Percentiles rank a stretch among this genome's conserved stretches.
Conservation (phyloP, 345 rosid species). For the Eucalyptus marginata region DNA sequence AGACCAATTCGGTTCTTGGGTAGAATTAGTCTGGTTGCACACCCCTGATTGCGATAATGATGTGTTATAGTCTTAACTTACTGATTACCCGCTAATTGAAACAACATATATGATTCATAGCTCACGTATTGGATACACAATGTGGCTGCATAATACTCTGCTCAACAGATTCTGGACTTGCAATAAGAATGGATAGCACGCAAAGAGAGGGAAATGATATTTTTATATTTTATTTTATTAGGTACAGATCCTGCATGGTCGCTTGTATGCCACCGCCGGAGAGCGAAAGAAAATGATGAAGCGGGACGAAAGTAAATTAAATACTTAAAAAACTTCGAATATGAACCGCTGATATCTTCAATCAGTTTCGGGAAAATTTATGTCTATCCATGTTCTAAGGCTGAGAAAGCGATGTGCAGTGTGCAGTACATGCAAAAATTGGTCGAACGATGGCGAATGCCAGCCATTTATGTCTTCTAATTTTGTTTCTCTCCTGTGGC, state of each 20-base stretch:
- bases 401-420: slow-evolving; percentile 10
- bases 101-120: neutral
- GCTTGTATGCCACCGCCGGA: neutral
- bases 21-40: too few species aligned
- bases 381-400: slow-evolving; percentile 20
- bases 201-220: neutral
- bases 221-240: neutral
- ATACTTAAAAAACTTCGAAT: neutral
- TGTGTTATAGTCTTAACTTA: neutral
- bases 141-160: neutral
- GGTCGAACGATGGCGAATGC: neutral
- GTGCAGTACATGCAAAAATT: neutral
- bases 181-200: neutral
- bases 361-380: neutral
- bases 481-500: slow-evolving; percentile 3
- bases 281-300: neutral
- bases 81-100: neutral
- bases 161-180: neutral
- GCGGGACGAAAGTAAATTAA: neutral
- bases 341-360: neutral
- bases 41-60: neutral
- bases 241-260: neutral
- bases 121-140: neutral
- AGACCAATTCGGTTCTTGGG: too few species aligned
- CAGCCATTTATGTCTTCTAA: slow-evolving; percentile 11